Conservation (phyloP, 2,329 filamentous ascomycete genomes). For the Dothistroma septosporum region DNA sequence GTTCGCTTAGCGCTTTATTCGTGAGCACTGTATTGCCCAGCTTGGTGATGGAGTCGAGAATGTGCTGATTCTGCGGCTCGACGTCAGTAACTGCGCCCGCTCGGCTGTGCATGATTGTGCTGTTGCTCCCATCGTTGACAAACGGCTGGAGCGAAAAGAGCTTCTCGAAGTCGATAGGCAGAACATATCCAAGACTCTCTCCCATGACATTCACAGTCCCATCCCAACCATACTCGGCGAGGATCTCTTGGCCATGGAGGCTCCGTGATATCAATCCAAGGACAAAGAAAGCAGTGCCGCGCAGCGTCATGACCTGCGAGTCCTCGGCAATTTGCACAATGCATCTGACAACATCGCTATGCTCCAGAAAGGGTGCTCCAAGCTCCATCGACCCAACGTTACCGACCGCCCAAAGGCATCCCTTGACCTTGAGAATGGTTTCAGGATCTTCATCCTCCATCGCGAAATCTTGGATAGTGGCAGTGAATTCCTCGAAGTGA, state of each 20-base stretch:
- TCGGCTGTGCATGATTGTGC: slow-evolving; percentile 14
- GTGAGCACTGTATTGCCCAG: slow-evolving; percentile 90
- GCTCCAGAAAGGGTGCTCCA: slow-evolving; percentile 88
- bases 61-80: slow-evolving; percentile 64
- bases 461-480: slow-evolving; percentile 81
- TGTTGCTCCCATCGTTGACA: slow-evolving; percentile 8
- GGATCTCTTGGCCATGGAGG: slow-evolving; percentile 83
- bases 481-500: slow-evolving; percentile 89
- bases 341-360: slow-evolving; percentile 78
- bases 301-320: slow-evolving; percentile 84
- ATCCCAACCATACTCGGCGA: slow-evolving; percentile 89
- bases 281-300: slow-evolving; percentile 95
- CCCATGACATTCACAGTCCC: slow-evolving; percentile 80
- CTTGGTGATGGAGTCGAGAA: slow-evolving; percentile 79
- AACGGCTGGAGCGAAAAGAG: slow-evolving; percentile 62
- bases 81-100: slow-evolving; percentile 28
- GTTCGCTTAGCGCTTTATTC: slow-evolving; percentile 77
- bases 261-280: slow-evolving; percentile 89
- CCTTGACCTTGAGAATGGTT: slow-evolving; percentile 87
- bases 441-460: slow-evolving; percentile 82
- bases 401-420: slow-evolving; percentile 93
- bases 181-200: slow-evolving; percentile 78
- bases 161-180: slow-evolving; percentile 72
- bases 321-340: slow-evolving; percentile 85
- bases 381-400: slow-evolving; percentile 98